A percentile compares a stretch with the other conserved stretches of the same genome.
phyloP scores from a whole-genome alignment of 2,329 filamentous ascomycete genomes.

The Calonectria pauciramosa region DNA sequence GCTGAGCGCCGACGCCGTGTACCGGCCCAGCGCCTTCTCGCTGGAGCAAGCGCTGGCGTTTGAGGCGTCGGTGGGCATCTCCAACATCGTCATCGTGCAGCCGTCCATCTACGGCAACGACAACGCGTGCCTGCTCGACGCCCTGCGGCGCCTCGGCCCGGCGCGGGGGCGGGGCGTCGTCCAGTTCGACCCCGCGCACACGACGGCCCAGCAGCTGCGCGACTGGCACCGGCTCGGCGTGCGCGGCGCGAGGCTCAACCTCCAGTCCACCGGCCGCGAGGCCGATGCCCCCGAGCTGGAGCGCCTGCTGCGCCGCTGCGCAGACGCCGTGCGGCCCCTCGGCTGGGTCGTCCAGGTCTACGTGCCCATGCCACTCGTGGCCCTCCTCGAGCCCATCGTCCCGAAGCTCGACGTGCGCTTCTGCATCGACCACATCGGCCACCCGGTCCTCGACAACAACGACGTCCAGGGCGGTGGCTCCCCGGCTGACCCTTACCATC shows the following conservation, averaged over 20 bases:
- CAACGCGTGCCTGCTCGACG: constrained; percentile 71
- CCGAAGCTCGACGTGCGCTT: constrained; percentile 64
- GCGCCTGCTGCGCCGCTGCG: constrained; percentile 60
- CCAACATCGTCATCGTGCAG: constrained; percentile 71
- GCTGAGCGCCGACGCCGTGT: constrained; percentile 61
- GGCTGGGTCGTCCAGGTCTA: constrained; percentile 73
- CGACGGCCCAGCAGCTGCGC: constrained; percentile 53
- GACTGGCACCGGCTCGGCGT: constrained; percentile 71
- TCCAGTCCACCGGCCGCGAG: constrained; percentile 64
- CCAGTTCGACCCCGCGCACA: constrained; percentile 63
- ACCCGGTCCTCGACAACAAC: constrained; percentile 54
- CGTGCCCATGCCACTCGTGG: constrained; percentile 64
- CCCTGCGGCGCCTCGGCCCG: constrained; percentile 63
- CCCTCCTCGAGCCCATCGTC: constrained; percentile 62
- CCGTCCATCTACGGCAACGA: constrained; percentile 73
- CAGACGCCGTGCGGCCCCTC: constrained; percentile 61
- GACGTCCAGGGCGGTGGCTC: constrained; percentile 31
- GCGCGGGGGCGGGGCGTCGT: constrained; percentile 67
- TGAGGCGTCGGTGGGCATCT: constrained; percentile 63
- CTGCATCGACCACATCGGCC: constrained; percentile 73
- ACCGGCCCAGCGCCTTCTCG: constrained; percentile 64
- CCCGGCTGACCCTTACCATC: constrained; percentile 33
- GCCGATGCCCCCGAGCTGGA: constrained; percentile 57
- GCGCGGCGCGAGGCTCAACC: constrained; percentile 70
- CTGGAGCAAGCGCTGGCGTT: constrained; percentile 66